These are phyloP conservation scores for Fraxinus ornus DNA, from an alignment of 305 asterid genomes.

Conservation along the genomic window DNA sequence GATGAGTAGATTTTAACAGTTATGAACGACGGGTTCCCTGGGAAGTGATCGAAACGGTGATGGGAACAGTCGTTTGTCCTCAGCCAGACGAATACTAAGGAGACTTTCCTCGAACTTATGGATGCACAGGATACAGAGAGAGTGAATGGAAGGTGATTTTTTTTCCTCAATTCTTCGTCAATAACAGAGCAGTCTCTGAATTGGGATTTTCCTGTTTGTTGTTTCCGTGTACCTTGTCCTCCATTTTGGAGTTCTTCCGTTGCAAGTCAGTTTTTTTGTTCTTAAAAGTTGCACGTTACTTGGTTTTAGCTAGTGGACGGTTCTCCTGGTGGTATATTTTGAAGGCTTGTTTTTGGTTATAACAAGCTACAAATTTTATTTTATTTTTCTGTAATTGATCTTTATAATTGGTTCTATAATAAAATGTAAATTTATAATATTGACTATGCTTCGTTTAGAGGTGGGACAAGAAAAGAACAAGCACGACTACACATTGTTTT, in stretches of 20 bases:
- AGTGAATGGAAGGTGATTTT: conserved; percentile 22
- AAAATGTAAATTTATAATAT: conserved; percentile 31
- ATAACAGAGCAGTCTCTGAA: conserved; percentile 24
- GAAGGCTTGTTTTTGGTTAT: neutral
- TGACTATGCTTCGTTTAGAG: neutral
- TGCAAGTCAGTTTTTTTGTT: neutral
- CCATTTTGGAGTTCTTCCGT: neutral
- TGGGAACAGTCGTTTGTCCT: no score
- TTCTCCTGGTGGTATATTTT: neutral
- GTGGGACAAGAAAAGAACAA: conserved; percentile 12
- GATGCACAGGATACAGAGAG: conserved; percentile 36
- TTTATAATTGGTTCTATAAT: neutral
- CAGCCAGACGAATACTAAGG: conserved; percentile 5
- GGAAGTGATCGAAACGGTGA: no score
- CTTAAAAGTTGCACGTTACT: neutral
- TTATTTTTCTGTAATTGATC: conserved; percentile 20
- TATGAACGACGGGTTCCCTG: no score
- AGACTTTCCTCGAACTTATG: conserved; percentile 61
- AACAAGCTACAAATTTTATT: conserved; percentile 2
- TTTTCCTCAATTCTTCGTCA: conserved; percentile 28
- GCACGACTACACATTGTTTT: conserved; percentile 21
- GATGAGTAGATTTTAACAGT: no score
- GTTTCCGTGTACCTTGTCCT: conserved; percentile 24
- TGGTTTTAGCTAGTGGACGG: neutral
- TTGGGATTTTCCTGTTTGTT: conserved; percentile 22